phyloP scores from a whole-genome alignment of 352 stramenopile genomes.

The Pseudoperonospora humuli region DNA sequence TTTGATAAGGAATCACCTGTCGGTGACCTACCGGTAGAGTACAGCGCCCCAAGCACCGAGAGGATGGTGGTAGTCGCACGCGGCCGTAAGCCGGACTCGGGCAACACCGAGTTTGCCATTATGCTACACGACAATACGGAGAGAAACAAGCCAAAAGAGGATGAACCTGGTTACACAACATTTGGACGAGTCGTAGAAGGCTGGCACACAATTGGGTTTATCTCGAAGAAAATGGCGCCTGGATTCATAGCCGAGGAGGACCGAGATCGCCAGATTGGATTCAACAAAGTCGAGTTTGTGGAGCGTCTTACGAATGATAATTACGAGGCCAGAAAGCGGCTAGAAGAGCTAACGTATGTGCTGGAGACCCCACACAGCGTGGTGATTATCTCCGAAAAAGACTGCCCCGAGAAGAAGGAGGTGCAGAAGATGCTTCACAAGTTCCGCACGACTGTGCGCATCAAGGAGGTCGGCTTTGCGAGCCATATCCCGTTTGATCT shows the following conservation, averaged over 20 bases:
- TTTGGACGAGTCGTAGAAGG: slow-evolving; percentile 73
- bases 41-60: slow-evolving; percentile 71
- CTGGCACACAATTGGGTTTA: slow-evolving; percentile 71
- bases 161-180: slow-evolving; percentile 65
- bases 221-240: slow-evolving; percentile 59
- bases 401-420: slow-evolving; percentile 88
- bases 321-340: slow-evolving; percentile 35
- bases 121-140: slow-evolving; percentile 80
- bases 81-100: slow-evolving; percentile 54
- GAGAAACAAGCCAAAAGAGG: slow-evolving; percentile 50
- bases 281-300: slow-evolving; percentile 69
- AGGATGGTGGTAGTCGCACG: slow-evolving; percentile 79
- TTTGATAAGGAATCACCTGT: slow-evolving; percentile 61
- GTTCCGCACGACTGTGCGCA: slow-evolving; percentile 48
- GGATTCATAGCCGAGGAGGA: slow-evolving; percentile 70
- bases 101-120: slow-evolving; percentile 78
- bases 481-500: slow-evolving; percentile 57
- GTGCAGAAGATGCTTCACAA: slow-evolving; percentile 81
- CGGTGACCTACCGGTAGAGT: slow-evolving; percentile 66
- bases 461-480: slow-evolving; percentile 51
- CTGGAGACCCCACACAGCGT: slow-evolving; percentile 80
- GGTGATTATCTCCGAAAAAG: slow-evolving; percentile 91
- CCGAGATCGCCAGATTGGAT: slow-evolving; percentile 48
- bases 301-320: slow-evolving; percentile 53
- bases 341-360: slow-evolving; percentile 70